phyloP scores from a whole-genome alignment of 352 stramenopile genomes.

The Phytophthora ohioensis region DNA sequence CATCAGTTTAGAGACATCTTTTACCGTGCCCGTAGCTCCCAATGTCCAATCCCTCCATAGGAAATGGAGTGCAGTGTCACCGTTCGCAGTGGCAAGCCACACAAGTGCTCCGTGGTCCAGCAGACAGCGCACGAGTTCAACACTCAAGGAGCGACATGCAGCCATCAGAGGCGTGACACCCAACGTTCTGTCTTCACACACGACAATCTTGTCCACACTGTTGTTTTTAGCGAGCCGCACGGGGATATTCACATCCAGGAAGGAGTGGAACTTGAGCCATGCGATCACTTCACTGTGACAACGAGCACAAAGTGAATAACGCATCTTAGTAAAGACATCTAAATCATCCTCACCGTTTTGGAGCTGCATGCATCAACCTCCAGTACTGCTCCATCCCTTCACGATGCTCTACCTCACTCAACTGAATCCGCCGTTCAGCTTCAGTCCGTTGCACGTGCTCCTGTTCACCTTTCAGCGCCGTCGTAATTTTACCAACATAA shows the following conservation, averaged over 20 bases:
- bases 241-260: constrained; percentile 75
- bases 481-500: constrained; percentile 51
- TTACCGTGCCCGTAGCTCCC: constrained; percentile 34
- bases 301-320: constrained; percentile 7
- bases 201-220: constrained; percentile 4
- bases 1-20: constrained; percentile 37
- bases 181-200: constrained; percentile 39
- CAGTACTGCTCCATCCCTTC: constrained; percentile 69
- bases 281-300: constrained; percentile 58
- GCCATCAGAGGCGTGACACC: constrained; percentile 78
- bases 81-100: constrained; percentile 67
- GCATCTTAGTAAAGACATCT: neutral
- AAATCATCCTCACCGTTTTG: constrained; percentile 37
- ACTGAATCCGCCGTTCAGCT: constrained; percentile 46
- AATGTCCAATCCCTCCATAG: constrained; percentile 59
- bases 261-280: constrained; percentile 69
- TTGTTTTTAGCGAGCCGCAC: constrained; percentile 27
- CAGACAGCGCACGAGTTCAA: constrained; percentile 58
- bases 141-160: constrained; percentile 57
- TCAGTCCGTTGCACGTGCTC: constrained; percentile 30
- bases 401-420: constrained; percentile 46
- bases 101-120: constrained; percentile 60
- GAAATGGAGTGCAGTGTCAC: constrained; percentile 75
- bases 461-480: constrained; percentile 46
- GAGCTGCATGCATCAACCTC: constrained; percentile 49